A percentile compares a stretch with the other conserved stretches of the same genome.
phyloP scores from a whole-genome alignment of 768 basidiomycete genomes.

The Leucocoprinus birnbaumii region DNA sequence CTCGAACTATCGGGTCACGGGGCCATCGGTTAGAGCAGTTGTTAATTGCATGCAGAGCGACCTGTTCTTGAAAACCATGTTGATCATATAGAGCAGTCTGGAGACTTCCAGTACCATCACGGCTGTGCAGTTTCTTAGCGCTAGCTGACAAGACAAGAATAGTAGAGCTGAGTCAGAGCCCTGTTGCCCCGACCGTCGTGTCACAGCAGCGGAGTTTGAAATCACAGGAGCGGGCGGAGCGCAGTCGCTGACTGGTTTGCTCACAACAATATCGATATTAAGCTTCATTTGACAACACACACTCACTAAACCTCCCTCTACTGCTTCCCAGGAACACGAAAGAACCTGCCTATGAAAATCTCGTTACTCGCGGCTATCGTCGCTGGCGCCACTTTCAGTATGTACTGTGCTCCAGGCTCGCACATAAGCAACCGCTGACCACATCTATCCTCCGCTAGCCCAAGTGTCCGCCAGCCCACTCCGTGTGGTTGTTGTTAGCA shows the following conservation, averaged over 20 bases:
- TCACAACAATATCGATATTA: conserved; percentile 1
- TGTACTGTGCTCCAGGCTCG: conserved; percentile 16
- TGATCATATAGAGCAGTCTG: no score
- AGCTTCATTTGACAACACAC: background rate
- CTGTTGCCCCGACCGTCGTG: background rate
- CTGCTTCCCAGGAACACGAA: background rate
- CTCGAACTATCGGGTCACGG: no score
- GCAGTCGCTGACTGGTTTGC: background rate
- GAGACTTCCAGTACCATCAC: no score
- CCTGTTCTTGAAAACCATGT: no score
- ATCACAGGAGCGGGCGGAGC: background rate
- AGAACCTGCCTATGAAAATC: conserved; percentile 30
- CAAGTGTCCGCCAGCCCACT: conserved; percentile 50
- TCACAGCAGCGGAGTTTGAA: conserved; percentile 8
- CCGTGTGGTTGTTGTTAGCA: conserved; percentile 37
- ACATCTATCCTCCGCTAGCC: conserved; percentile 14
- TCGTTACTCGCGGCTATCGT: conserved; percentile 32
- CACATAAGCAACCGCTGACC: background rate
- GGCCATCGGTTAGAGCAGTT: no score
- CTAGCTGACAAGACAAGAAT: no score
- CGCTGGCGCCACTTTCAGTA: conserved; percentile 34
- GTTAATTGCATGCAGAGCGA: no score
- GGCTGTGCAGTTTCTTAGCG: background rate
- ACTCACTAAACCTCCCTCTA: background rate
- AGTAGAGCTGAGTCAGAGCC: conserved; percentile 1